Conservation (phyloP, 2,329 filamentous ascomycete genomes). For the Fusarium subglutinans region DNA sequence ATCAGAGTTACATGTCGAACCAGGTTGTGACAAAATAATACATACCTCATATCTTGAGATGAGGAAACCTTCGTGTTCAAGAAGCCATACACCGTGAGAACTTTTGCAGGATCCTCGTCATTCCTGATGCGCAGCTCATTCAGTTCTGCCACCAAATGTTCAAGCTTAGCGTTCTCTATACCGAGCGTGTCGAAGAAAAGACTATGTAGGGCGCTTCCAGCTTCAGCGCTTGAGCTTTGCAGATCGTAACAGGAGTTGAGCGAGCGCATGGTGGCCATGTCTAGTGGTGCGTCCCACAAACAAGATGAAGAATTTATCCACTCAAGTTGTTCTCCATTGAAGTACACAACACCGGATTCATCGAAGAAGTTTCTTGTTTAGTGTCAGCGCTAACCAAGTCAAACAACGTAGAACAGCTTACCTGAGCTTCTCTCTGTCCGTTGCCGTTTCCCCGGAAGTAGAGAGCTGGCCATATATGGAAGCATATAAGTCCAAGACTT, state of each 20-base stretch:
- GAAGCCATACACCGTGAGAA: background rate
- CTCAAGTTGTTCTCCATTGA: background rate
- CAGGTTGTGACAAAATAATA: background rate
- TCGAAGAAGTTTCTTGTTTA: background rate
- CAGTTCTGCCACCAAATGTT: background rate
- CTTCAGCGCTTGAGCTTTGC: background rate
- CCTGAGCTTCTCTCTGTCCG: background rate
- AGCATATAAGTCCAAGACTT: background rate
- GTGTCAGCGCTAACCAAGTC: background rate
- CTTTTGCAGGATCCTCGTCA: background rate
- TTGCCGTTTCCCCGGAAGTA: background rate
- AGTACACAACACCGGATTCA: background rate
- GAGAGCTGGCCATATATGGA: background rate
- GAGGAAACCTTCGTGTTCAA: background rate
- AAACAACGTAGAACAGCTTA: accelerated
- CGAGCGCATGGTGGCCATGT: background rate
- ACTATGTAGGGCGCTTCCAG: accelerated
- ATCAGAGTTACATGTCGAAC: background rate
- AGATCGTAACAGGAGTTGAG: background rate
- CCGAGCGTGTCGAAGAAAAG: background rate
- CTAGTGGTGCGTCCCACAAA: background rate
- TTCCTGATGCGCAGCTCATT: background rate
- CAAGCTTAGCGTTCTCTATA: background rate
- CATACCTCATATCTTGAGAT: background rate
- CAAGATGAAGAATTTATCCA: background rate